Conservation (phyloP, 2,329 filamentous ascomycete genomes). For the Aspergillus ruber region DNA sequence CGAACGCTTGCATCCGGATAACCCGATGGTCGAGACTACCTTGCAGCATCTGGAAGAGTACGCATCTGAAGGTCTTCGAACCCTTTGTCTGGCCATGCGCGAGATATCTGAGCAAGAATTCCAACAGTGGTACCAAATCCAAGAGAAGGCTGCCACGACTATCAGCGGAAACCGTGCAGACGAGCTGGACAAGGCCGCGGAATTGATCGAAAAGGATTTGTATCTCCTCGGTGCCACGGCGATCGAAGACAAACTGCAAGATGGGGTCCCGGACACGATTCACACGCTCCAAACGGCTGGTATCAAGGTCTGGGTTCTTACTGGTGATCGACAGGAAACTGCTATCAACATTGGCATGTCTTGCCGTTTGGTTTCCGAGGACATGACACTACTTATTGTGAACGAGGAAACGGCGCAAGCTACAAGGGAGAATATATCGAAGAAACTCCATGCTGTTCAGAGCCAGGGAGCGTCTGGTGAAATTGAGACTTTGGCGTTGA, state of each 20-base stretch:
- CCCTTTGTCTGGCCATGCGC: slow-evolving; percentile 88
- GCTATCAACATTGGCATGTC: slow-evolving; percentile 99
- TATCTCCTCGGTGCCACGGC: slow-evolving; percentile 89
- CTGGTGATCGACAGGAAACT: slow-evolving; percentile 94
- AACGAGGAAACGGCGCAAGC: slow-evolving; percentile 78
- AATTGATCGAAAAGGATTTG: slow-evolving; percentile 89
- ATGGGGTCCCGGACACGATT: slow-evolving; percentile 96
- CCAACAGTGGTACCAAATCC: slow-evolving; percentile 78
- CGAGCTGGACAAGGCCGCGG: slow-evolving; percentile 92
- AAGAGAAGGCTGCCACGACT: slow-evolving; percentile 80
- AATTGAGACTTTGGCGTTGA: slow-evolving; percentile 77
- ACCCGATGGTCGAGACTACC: slow-evolving; percentile 82
- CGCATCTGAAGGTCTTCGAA: slow-evolving; percentile 89
- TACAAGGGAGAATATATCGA: slow-evolving; percentile 81
- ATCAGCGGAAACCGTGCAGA: slow-evolving; percentile 88
- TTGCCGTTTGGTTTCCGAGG: slow-evolving; percentile 95
- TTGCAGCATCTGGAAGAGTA: slow-evolving; percentile 97
- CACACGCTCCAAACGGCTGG: slow-evolving; percentile 93
- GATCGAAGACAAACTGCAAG: slow-evolving; percentile 93
- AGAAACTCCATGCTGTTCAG: slow-evolving; percentile 86
- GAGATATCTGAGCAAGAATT: slow-evolving; percentile 88
- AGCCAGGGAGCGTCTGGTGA: slow-evolving; percentile 61
- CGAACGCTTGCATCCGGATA: slow-evolving; percentile 76
- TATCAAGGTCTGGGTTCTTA: slow-evolving; percentile 98
- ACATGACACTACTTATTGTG: slow-evolving; percentile 95